Base-by-base conservation (phyloP, 345 rosid genomes). In the Eucalyptus pauciflora region DNA sequence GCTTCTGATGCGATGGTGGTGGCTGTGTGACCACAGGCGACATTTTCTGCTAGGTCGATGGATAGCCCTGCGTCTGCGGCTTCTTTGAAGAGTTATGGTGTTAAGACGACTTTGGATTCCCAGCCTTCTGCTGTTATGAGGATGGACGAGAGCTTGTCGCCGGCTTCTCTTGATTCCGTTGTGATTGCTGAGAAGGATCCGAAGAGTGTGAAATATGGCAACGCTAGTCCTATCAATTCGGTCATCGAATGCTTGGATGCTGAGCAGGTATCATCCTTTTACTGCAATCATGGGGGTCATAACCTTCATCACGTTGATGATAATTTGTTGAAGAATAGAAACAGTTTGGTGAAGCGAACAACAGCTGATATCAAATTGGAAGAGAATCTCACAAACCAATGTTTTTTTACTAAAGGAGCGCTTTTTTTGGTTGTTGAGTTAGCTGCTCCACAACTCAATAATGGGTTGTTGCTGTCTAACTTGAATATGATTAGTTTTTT, bases 161-260 rank as follows among this genome's bases (percentile, higher is more conserved):
- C 99, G 3, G 95, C 94, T 5, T 96, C 99, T 69, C 95, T 96
- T 89, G 98, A 96, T 92, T 97, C 99, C 11, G 98, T 94, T 90
- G 99, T 96, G 60, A 95, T 95, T 71, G 94, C 96, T 18, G 98
- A 95, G 93, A 91, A 93, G 92, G 97, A 95, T 90, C n/a, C 93
- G 0, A 93, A 94, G 91, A 92, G 89, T 88, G 95, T 93, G 86
- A 95, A 96, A 87, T 95, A 93, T 86, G 56, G 95, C 0, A 90
- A 92, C 90, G 91, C 93, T 62, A 95, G 97, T 89, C 95, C 97
- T 56, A 94, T 97, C 67, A 91, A 93, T 76, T 94, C 99, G 0
- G 97, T 94, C 58, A 99, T 95, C 81, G 99, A 94, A 81, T 95
- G 99, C 93, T 93, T 97, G 93, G 98, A 97, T 88, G 93, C 99